These are phyloP conservation scores for Chaetomium fimeti DNA, from an alignment of 495 filamentous ascomycete genomes.

Conservation along the genomic window DNA sequence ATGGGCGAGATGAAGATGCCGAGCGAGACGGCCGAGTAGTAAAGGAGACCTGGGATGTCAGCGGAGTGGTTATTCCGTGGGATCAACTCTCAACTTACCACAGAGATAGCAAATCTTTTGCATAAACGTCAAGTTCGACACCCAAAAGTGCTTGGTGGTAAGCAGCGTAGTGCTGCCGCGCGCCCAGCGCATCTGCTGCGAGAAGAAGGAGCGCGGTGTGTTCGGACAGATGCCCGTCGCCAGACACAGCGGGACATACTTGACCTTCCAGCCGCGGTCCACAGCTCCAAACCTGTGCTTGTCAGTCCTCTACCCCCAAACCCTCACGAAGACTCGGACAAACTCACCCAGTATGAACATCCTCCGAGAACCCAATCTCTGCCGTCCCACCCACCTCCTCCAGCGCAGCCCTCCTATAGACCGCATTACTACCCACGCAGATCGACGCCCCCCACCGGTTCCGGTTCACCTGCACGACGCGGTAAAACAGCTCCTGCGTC, in stretches of 20 bases:
- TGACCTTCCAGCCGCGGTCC: constrained; percentile 40
- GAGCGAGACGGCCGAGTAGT: constrained; percentile 37
- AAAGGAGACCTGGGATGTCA: constrained; percentile 32
- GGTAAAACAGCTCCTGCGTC: constrained; percentile 39
- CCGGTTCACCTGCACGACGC: constrained; percentile 38
- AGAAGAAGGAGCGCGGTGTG: constrained; percentile 38
- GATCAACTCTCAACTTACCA: constrained; percentile 17
- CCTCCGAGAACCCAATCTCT: constrained; percentile 39
- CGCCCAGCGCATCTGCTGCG: constrained; percentile 41
- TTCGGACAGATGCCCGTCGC: constrained; percentile 29
- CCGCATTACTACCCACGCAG: constrained; percentile 37
- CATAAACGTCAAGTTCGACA: constrained; percentile 34
- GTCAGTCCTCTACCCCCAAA: neutral
- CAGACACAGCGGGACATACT: constrained; percentile 36
- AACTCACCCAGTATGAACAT: constrained; percentile 38
- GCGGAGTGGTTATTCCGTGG: neutral
- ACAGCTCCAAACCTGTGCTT: constrained; percentile 32
- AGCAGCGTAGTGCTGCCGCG: constrained; percentile 36
- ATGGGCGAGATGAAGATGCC: constrained; percentile 40
- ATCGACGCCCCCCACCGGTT: constrained; percentile 37
- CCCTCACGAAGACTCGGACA: neutral
- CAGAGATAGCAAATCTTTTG: constrained; percentile 38
- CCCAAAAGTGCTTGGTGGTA: constrained; percentile 37
- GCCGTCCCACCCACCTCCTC: constrained; percentile 36
- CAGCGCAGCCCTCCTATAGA: constrained; percentile 32